A percentile compares a stretch with the other conserved stretches of the same genome.
phyloP scores from a whole-genome alignment of 345 rosid genomes.

The Populus davidiana region DNA sequence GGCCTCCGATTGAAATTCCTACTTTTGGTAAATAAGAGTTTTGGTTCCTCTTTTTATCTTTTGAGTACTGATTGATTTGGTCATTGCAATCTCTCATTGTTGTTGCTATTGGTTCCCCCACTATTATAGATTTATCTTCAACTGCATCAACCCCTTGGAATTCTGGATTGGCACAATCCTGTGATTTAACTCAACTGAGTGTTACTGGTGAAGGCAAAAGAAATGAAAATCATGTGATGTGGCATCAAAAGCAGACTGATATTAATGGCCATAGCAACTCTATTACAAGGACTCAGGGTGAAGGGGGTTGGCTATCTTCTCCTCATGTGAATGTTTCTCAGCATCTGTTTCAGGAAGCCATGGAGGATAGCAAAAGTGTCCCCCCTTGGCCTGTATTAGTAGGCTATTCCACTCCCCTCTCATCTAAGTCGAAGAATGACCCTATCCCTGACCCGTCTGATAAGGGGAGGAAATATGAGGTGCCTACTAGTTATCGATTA shows the following conservation, averaged over 20 bases:
- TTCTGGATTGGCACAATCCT: constrained; percentile 42
- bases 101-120: neutral
- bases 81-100: constrained; percentile 9
- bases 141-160: constrained; percentile 39
- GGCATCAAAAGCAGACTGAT: constrained; percentile 52
- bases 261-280: constrained; percentile 35
- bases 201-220: constrained; percentile 46
- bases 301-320: constrained; percentile 51
- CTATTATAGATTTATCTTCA: constrained; percentile 36
- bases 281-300: constrained; percentile 39
- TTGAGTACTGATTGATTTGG: neutral
- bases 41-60: neutral
- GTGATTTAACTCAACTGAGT: constrained; percentile 43
- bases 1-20: constrained; percentile 47
- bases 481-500: constrained; percentile 15
- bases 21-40: constrained; percentile 33
- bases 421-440: constrained; percentile 40
- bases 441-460: constrained; percentile 10
- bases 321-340: constrained; percentile 43
- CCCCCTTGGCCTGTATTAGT: constrained; percentile 43
- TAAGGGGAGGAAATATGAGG: constrained; percentile 18
- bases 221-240: constrained; percentile 35
- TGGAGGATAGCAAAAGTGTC: constrained; percentile 51
- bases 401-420: constrained; percentile 36
- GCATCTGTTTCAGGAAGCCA: constrained; percentile 41